These are phyloP conservation scores for Candida rishiriensis DNA, from an alignment of 805 yeast species.

Conservation along the genomic window DNA sequence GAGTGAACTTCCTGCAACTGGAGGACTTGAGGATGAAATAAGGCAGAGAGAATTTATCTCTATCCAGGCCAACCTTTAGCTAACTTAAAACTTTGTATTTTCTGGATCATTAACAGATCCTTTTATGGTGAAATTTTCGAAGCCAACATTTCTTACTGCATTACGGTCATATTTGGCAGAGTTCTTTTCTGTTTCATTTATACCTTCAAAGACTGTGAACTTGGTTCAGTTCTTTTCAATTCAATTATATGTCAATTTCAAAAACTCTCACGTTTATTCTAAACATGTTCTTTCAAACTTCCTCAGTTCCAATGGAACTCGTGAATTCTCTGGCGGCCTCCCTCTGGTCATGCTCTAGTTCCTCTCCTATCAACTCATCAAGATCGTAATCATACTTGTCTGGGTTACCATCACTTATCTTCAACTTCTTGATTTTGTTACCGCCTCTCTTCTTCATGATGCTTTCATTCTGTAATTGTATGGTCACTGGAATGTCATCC, in stretches of 20 bases:
- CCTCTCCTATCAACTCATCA: slow-evolving; percentile 40
- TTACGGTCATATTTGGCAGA: no score
- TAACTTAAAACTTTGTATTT: no score
- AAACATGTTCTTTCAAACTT: no score
- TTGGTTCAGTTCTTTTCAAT: no score
- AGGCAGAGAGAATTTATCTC: slow-evolving; percentile 18
- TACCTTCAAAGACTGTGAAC: no score
- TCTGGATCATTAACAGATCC: no score
- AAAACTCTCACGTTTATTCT: no score
- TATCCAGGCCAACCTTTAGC: slow-evolving; percentile 15
- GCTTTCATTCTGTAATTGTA: slow-evolving; percentile 18
- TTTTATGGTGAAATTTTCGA: no score
- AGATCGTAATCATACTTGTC: slow-evolving; percentile 43
- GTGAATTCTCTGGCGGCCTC: slow-evolving; percentile 3
- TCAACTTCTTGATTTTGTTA: slow-evolving; percentile 1
- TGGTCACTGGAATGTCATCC: slow-evolving; percentile 27
- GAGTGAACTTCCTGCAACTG: not conserved
- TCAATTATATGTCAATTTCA: no score
- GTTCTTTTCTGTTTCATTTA: no score
- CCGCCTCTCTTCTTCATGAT: slow-evolving; percentile 16
- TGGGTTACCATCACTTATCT: slow-evolving; percentile 30
- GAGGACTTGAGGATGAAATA: slow-evolving; percentile 12
- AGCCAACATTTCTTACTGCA: no score
- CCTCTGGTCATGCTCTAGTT: slow-evolving; percentile 22
- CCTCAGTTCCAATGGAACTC: slow-evolving; percentile 1